Evolutionary conservation across 352 stramenopile species (phyloP).

Genomic region (Phytophthora ramorum): DNA sequence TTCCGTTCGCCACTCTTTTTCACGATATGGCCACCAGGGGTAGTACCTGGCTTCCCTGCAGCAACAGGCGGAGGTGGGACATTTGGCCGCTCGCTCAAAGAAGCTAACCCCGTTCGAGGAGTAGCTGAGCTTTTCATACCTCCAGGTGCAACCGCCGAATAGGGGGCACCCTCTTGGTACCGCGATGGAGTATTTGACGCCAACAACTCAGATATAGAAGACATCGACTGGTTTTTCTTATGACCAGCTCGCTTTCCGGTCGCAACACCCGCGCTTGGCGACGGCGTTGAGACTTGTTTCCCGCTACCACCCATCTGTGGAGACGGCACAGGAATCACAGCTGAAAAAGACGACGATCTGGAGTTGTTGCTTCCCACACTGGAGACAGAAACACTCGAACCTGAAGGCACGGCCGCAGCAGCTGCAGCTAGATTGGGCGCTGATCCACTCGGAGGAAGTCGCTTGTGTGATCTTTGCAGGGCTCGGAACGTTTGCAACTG

Average conservation of each 20-base stretch:
- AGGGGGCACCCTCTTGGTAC: slow-evolving; percentile 64
- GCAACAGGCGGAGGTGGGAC: slow-evolving; percentile 23
- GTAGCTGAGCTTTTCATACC: slow-evolving; percentile 62
- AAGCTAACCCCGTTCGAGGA: slow-evolving; percentile 74
- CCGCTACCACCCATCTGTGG: slow-evolving; percentile 44
- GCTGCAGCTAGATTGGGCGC: slow-evolving; percentile 33
- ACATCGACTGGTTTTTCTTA: slow-evolving; percentile 92
- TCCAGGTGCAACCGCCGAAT: slow-evolving; percentile 39
- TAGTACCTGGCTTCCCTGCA: slow-evolving; percentile 23
- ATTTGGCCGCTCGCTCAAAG: slow-evolving; percentile 65
- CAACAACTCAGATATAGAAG: slow-evolving; percentile 86
- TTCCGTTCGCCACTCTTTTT: slow-evolving; percentile 42
- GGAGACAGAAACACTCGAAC: slow-evolving; percentile 37
- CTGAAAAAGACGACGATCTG: slow-evolving; percentile 50
- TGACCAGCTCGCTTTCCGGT: slow-evolving; percentile 71
- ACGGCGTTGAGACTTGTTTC: slow-evolving; percentile 43
- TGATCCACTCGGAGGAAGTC: slow-evolving; percentile 40
- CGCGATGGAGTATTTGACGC: slow-evolving; percentile 58
- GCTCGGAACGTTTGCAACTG: slow-evolving; percentile 76
- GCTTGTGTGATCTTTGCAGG: slow-evolving; percentile 51
- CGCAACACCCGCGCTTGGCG: slow-evolving; percentile 32
- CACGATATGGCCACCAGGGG: not conserved
- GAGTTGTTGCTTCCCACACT: slow-evolving; percentile 46
- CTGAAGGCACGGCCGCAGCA: slow-evolving; percentile 23
- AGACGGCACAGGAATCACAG: slow-evolving; percentile 31